Percentiles rank a stretch among this genome's conserved stretches.
phyloP scores from a whole-genome alignment of 352 stramenopile species.

The Pythium phragmiticola region DNA sequence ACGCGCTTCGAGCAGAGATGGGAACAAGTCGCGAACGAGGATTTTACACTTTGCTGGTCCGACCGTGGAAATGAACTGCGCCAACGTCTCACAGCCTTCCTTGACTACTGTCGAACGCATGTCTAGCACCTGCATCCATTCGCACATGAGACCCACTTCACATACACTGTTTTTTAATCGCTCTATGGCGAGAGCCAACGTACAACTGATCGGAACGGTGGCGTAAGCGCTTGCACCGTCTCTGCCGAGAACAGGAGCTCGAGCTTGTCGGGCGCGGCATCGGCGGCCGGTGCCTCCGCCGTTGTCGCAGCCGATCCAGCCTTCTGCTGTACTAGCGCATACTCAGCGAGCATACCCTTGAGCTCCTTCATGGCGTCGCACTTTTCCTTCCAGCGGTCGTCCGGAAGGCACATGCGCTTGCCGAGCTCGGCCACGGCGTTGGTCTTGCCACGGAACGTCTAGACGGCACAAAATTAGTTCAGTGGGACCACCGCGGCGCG shows the following conservation, averaged over 20 bases:
- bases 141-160: neutral
- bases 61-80: conserved; percentile 35
- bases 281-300: neutral
- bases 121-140: conserved; percentile 34
- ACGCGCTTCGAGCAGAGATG: conserved; percentile 51
- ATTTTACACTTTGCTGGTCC: conserved; percentile 46
- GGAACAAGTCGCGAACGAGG: conserved; percentile 60
- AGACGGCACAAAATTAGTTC: neutral
- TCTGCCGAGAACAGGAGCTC: conserved; percentile 41
- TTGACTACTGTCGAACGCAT: conserved; percentile 64
- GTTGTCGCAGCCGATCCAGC: neutral
- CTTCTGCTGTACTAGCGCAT: conserved; percentile 16
- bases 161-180: too few species aligned
- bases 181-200: neutral
- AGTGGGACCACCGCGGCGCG: neutral
- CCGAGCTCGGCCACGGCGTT: conserved; percentile 50
- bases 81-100: conserved; percentile 54
- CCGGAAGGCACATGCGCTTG: conserved; percentile 44
- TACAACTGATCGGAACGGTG: conserved; percentile 59
- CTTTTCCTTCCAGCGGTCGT: conserved; percentile 65
- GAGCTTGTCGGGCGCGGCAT: conserved; percentile 5
- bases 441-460: conserved; percentile 52
- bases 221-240: conserved; percentile 51
- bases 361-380: conserved; percentile 52
- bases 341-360: conserved; percentile 30